Evolutionary conservation across 2,329 filamentous ascomycete genomes (phyloP).

Genomic region (Phaeoacremonium minimum): DNA sequence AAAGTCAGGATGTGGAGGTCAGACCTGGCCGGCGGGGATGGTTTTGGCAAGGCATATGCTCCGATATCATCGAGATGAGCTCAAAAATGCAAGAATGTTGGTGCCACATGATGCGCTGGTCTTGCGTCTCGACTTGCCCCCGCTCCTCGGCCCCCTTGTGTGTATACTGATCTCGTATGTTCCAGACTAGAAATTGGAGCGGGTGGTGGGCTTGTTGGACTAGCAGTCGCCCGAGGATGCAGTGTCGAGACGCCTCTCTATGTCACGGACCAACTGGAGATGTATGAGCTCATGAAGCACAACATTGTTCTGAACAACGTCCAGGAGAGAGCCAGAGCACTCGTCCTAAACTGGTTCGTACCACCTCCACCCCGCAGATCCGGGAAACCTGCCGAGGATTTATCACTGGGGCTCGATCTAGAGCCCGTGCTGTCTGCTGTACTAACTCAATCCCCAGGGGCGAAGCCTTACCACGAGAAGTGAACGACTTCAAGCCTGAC

Average conservation of each 20-base stretch:
- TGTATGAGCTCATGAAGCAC: conserved; percentile 79
- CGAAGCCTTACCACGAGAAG: conserved; percentile 48
- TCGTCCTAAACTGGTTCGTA: conserved; percentile 76
- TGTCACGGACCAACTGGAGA: conserved; percentile 83
- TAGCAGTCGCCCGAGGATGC: conserved; percentile 56
- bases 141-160: too few relatives aligned
- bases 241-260: conserved; percentile 54
- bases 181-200: conserved; percentile 83
- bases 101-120: too few relatives aligned
- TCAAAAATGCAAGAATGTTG: conserved; percentile 69
- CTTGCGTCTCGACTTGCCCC: too few relatives aligned
- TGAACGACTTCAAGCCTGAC: conserved; percentile 60
- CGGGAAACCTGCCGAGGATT: conserved; percentile 18
- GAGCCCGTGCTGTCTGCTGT: neutral
- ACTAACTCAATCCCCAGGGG: too few relatives aligned
- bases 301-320: conserved; percentile 83
- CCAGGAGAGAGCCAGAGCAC: conserved; percentile 55
- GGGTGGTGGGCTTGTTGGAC: conserved; percentile 81
- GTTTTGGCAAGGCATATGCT: conserved; percentile 83
- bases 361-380: conserved; percentile 23
- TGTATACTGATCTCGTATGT: too few relatives aligned
- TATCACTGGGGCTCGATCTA: too few relatives aligned
- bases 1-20: conserved; percentile 82
- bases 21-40: conserved; percentile 93
- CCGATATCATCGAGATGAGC: conserved; percentile 59